A percentile compares a stretch with the other conserved stretches of the same genome.
Evolutionary conservation across 1,284 basidiomycete genomes (phyloP).

Genomic region (Ganoderma sinense): DNA sequence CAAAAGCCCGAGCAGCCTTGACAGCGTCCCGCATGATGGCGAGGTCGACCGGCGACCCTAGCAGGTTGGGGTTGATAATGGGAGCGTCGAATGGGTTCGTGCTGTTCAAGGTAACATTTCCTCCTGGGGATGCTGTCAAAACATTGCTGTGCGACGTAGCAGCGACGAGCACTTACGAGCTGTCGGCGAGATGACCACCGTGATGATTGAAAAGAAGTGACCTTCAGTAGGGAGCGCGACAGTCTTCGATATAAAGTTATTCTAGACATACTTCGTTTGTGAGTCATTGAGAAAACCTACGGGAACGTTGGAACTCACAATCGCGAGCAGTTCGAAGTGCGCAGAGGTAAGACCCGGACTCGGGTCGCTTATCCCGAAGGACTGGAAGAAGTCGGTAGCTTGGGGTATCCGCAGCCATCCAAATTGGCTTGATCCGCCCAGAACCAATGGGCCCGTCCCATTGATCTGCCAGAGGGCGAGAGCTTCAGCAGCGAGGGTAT

Average conservation of each 20-base stretch:
- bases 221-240: conserved; percentile 15
- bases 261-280: not conserved
- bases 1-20: conserved; percentile 3
- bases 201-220: conserved; percentile 21
- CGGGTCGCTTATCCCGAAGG: conserved; percentile 19
- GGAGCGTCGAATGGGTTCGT: conserved; percentile 31
- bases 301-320: not conserved
- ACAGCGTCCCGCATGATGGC: conserved; percentile 24
- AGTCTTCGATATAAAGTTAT: conserved; percentile 10
- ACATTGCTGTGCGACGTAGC: conserved; percentile 1
- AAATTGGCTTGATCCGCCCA: not conserved
- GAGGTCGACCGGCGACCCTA: conserved; percentile 23
- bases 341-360: conserved; percentile 26
- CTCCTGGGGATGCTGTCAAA: conserved; percentile 25
- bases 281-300: not conserved
- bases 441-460: conserved; percentile 12
- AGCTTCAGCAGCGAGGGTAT: conserved; percentile 17
- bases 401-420: conserved; percentile 21
- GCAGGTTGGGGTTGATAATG: conserved; percentile 30
- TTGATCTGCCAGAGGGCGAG: conserved; percentile 25
- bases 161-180: conserved; percentile 14
- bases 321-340: conserved; percentile 29
- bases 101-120: conserved; percentile 30
- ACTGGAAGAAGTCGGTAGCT: conserved; percentile 4
- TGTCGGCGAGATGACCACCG: conserved; percentile 15